Conservation (phyloP, 2,329 filamentous ascomycete species). For the Tolypocladium tundrense region DNA sequence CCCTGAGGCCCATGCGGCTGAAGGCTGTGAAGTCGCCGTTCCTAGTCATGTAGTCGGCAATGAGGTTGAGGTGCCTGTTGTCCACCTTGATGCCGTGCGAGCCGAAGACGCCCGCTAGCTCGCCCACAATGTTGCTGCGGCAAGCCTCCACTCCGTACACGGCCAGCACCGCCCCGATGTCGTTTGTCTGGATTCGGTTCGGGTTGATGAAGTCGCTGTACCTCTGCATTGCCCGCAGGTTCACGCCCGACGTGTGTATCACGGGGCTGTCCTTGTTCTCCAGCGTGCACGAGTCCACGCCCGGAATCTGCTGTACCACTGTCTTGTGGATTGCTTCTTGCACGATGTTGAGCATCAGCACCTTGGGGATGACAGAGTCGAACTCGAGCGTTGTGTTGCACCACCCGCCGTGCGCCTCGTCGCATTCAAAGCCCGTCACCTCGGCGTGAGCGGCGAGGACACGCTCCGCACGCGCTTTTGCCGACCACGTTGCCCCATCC, state of each 20-base stretch:
- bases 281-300: constrained; percentile 62
- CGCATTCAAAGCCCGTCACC: constrained; percentile 69
- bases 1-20: constrained; percentile 78
- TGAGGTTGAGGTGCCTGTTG: constrained; percentile 84
- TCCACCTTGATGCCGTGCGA: constrained; percentile 91
- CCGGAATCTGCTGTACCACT: constrained; percentile 77
- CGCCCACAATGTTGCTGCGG: constrained; percentile 74
- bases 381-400: constrained; percentile 81
- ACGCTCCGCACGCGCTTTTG: constrained; percentile 47
- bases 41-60: constrained; percentile 97
- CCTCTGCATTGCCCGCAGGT: constrained; percentile 82
- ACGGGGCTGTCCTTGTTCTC: constrained; percentile 42
- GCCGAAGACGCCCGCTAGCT: constrained; percentile 76
- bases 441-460: constrained; percentile 55
- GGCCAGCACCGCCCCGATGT: constrained; percentile 73
- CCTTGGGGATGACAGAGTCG: constrained; percentile 69
- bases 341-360: constrained; percentile 86
- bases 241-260: constrained; percentile 75
- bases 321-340: constrained; percentile 69
- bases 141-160: constrained; percentile 92
- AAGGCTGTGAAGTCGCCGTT: constrained; percentile 84
- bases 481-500: constrained; percentile 26
- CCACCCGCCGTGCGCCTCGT: constrained; percentile 61
- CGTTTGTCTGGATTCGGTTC: constrained; percentile 81
- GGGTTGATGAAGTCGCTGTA: constrained; percentile 80